phyloP scores from a whole-genome alignment of 2,329 filamentous ascomycete species.

The Dactylellina haptotyla region DNA sequence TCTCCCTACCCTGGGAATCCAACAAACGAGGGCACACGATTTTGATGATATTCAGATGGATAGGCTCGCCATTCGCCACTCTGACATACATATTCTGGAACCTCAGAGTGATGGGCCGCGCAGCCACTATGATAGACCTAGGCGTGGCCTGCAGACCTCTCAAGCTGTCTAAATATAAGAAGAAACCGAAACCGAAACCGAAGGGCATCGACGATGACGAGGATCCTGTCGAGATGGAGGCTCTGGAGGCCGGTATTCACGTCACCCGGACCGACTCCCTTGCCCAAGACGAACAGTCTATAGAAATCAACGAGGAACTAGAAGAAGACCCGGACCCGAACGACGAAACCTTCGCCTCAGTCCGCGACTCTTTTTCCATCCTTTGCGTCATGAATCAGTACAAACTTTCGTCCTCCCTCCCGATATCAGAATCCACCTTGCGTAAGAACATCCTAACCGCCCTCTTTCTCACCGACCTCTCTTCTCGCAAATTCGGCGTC shows the following conservation, averaged over 20 bases:
- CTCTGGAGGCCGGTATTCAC: constrained; percentile 1
- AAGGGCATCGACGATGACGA: constrained; percentile 17
- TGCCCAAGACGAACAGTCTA: background rate
- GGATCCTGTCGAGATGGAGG: constrained; percentile 11
- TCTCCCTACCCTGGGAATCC: constrained; percentile 58
- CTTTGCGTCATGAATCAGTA: constrained; percentile 65
- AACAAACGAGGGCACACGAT: constrained; percentile 55
- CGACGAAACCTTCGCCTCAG: constrained; percentile 30
- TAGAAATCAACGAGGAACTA: background rate
- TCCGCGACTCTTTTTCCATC: constrained; percentile 63
- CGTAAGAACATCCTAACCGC: constrained; percentile 54
- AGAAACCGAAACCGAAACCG: background rate
- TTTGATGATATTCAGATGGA: constrained; percentile 57
- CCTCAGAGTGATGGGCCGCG: constrained; percentile 59
- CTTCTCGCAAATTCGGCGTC: constrained; percentile 53
- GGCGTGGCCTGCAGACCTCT: constrained; percentile 42
- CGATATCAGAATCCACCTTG: constrained; percentile 43
- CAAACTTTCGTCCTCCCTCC: constrained; percentile 55
- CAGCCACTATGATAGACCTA: constrained; percentile 59
- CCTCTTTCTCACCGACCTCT: constrained; percentile 54
- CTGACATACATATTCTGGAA: constrained; percentile 60
- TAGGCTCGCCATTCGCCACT: constrained; percentile 58
- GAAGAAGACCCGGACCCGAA: constrained; percentile 21
- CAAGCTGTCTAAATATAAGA: background rate
- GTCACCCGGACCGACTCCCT: background rate